These are phyloP conservation scores for Aechmea fasciata DNA, from an alignment of 176 grass and related monocot species.

Conservation along the genomic window DNA sequence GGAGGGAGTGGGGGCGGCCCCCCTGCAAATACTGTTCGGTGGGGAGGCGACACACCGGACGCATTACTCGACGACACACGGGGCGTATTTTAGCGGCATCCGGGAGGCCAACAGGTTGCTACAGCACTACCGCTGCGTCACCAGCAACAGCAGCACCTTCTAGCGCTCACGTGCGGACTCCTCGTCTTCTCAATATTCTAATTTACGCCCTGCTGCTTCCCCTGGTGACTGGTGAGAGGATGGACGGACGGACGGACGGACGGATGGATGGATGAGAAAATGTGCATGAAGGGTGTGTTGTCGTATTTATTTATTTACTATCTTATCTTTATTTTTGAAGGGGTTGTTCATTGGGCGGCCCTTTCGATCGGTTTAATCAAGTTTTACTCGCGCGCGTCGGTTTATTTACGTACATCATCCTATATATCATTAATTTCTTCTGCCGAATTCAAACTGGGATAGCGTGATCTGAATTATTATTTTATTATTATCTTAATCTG, in stretches of 20 bases:
- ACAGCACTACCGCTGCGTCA: constrained; percentile 20
- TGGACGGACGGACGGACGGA: not conserved
- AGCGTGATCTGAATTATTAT: no score
- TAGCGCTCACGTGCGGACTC: not conserved
- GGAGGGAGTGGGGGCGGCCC: not conserved
- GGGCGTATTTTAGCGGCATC: constrained; percentile 68
- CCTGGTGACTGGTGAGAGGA: not conserved
- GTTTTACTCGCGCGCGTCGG: no score
- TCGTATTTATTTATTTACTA: no score
- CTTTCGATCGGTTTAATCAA: no score
- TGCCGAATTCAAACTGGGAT: no score
- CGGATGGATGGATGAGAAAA: not conserved
- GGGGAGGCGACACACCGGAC: constrained; percentile 88
- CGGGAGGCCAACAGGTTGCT: constrained; percentile 67
- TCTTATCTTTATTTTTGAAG: no score
- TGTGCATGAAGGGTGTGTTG: no score
- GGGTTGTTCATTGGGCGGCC: no score
- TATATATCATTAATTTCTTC: no score
- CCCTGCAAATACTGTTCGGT: constrained; percentile 53
- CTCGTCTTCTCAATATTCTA: not conserved
- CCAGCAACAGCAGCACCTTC: not conserved
- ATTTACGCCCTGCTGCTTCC: not conserved
- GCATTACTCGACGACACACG: constrained; percentile 85
- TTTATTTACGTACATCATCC: no score
- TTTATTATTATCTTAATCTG: no score